Evolutionary conservation across 2,329 filamentous ascomycete species (phyloP).

Genomic region (Pseudocercospora fijiensis): DNA sequence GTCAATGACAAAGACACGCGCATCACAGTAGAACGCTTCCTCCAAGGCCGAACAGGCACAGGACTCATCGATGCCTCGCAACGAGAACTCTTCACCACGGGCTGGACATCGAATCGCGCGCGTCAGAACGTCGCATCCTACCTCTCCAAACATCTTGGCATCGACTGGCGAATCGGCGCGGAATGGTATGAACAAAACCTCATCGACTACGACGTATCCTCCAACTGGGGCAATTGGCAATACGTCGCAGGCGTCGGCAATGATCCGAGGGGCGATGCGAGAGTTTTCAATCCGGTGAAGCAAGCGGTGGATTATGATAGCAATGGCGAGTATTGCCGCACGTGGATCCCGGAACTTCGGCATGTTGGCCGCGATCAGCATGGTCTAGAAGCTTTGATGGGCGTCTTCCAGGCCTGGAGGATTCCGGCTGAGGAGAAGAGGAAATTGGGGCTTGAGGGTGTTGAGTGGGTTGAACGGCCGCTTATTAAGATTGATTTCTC

Average conservation of each 20-base stretch:
- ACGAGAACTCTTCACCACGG: conserved; percentile 70
- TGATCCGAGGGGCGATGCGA: conserved; percentile 67
- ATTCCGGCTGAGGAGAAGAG: conserved; percentile 59
- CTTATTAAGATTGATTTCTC: conserved; percentile 65
- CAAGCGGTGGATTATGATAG: conserved; percentile 76
- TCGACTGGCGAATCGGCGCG: conserved; percentile 78
- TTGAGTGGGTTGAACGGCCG: conserved; percentile 67
- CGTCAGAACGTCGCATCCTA: conserved; percentile 76
- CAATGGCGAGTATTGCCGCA: conserved; percentile 66
- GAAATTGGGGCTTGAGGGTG: conserved; percentile 55
- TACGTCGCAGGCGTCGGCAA: conserved; percentile 79
- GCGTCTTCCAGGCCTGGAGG: conserved; percentile 71
- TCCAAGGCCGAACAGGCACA: conserved; percentile 69
- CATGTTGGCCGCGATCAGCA: conserved; percentile 42
- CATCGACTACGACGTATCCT: conserved; percentile 70
- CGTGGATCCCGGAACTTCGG: conserved; percentile 69
- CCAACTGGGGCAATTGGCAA: conserved; percentile 57
- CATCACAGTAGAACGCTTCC: conserved; percentile 55
- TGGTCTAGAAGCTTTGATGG: conserved; percentile 45
- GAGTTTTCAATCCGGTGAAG: conserved; percentile 81
- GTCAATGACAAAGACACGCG: conserved; percentile 45
- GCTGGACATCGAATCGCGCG: conserved; percentile 74
- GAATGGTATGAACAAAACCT: conserved; percentile 79
- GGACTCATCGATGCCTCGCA: conserved; percentile 76
- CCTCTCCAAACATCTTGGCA: conserved; percentile 67